Base-by-base conservation (phyloP, 2,329 filamentous ascomycete species). In the Stagonosporopsis chrysanthemi region DNA sequence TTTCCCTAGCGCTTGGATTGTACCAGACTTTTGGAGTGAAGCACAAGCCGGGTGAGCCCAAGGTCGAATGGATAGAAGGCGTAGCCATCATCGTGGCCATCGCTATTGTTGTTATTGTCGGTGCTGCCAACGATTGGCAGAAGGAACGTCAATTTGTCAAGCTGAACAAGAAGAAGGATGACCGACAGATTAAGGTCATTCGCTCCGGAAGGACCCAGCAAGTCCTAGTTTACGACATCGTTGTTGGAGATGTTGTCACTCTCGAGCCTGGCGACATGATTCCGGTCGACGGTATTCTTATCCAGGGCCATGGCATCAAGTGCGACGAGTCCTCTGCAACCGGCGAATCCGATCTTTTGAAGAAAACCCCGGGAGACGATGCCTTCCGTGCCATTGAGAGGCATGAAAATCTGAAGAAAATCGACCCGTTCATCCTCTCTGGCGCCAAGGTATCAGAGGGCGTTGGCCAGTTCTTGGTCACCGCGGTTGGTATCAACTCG, bases 341-440 rank as follows among this genome's bases (percentile, higher is more conserved):
- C 12, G 89, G 89, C 63, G 89, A 91, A 75, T 90, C 88, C 0
- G 88, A 91, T 65, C 82, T 88, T 47, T 83, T 90, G 73, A 88
- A 86, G 74, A 91, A 91, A 77, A 85, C 82, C 1, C 73, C 84
- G 2, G 88, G 83, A 2, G 84, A 86, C 26, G 87, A 90, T 23
- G 90, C 91, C 19, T 88, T 84, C 71, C 82, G 82, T 31, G 82
- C 86, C 3, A 88, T 90, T 61, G 83, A 88, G 60, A 86, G 84
- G 44, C 81, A 86, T 56, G 81, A 87, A 49, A 81, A 81, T 15
- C 77, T 88, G 31, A 82, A 83, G 78, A 92, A 92, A 68, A 79
- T 89, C 60, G 90, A 93, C 65, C 90, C 90, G 0, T 94, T 94
- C 74, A 92, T 97, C 67, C 90, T 96, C 65, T 97, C 92, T 28